phyloP scores from a whole-genome alignment of 1,139 yeast genomes.

The Hansenula sp. region DNA sequence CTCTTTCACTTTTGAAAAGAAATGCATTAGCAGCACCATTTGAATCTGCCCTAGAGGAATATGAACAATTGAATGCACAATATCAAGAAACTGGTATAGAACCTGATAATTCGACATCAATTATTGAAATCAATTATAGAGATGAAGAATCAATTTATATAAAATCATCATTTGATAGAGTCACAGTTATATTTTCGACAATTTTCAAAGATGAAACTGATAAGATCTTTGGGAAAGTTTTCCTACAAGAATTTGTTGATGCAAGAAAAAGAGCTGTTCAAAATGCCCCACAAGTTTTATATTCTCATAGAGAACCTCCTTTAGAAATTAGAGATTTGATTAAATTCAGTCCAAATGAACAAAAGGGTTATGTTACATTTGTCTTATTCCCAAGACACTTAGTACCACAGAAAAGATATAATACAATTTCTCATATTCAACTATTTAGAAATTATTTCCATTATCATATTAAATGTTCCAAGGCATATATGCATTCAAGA shows the following conservation, averaged over 20 bases:
- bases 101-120: slow-evolving; percentile 50
- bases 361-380: slow-evolving; percentile 72
- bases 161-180: slow-evolving; percentile 92
- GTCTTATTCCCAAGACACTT: slow-evolving; percentile 61
- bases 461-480: slow-evolving; percentile 95
- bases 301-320: slow-evolving; percentile 89
- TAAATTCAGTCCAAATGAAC: slow-evolving; percentile 40
- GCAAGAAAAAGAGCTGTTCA: slow-evolving; percentile 96
- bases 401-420: slow-evolving; percentile 71
- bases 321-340: slow-evolving; percentile 61
- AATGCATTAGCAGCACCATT: slow-evolving; percentile 92
- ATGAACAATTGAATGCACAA: slow-evolving; percentile 61
- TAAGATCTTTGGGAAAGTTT: slow-evolving; percentile 90
- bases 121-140: slow-evolving; percentile 79
- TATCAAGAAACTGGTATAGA: slow-evolving; percentile 43
- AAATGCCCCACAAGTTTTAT: slow-evolving; percentile 97
- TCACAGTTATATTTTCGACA: slow-evolving; percentile 93
- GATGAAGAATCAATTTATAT: slow-evolving; percentile 91
- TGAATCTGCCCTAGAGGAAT: slow-evolving; percentile 77
- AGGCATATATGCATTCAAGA: slow-evolving; percentile 97
- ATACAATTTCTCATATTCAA: slow-evolving; percentile 84
- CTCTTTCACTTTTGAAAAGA: slow-evolving; percentile 74
- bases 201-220: slow-evolving; percentile 96
- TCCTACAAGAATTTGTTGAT: slow-evolving; percentile 95
- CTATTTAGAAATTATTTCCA: slow-evolving; percentile 95